Percentiles rank a stretch among this genome's conserved stretches.
Conservation (phyloP, 257 asterid genomes). For the Nicotiana undulata region DNA sequence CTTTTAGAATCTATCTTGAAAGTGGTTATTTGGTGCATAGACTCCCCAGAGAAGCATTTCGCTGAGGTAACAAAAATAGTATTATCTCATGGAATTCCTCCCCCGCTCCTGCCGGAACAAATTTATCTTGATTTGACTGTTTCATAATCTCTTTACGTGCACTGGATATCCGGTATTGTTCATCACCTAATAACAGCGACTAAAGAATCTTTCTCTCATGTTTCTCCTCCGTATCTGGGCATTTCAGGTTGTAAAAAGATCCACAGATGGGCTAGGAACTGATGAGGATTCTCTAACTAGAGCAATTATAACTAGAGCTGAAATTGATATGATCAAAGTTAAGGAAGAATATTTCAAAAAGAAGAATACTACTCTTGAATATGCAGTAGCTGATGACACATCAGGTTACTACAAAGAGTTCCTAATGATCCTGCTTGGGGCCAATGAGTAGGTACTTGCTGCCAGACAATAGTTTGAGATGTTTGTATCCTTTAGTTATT, state of each 20-base stretch:
- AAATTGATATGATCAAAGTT: conserved; percentile 56
- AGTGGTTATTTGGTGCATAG: conserved; percentile 61
- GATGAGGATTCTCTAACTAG: conserved; percentile 71
- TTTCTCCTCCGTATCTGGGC: not conserved
- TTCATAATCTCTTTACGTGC: not conserved
- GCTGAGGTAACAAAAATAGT: conserved; percentile 51
- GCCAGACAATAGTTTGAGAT: not conserved
- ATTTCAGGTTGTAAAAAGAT: conserved; percentile 43
- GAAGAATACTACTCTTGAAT: conserved; percentile 33
- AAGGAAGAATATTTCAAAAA: conserved; percentile 44
- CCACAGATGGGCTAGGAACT: conserved; percentile 65
- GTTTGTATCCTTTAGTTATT: not conserved
- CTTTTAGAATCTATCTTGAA: conserved; percentile 39
- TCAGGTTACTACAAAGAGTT: conserved; percentile 75
- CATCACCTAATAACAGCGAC: not conserved
- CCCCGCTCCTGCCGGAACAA: not conserved
- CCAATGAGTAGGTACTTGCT: conserved; percentile 22
- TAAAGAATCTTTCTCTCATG: not conserved
- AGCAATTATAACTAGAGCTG: conserved; percentile 57
- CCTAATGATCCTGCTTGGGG: conserved; percentile 60
- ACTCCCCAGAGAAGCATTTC: conserved; percentile 69
- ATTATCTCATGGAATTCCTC: not conserved
- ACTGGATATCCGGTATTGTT: not conserved
- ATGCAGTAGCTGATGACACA: conserved; percentile 61
- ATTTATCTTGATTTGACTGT: not conserved